A percentile compares a stretch with the other conserved stretches of the same genome.
phyloP scores from a whole-genome alignment of 805 yeast species.

The Barnettozyma botsteinii region DNA sequence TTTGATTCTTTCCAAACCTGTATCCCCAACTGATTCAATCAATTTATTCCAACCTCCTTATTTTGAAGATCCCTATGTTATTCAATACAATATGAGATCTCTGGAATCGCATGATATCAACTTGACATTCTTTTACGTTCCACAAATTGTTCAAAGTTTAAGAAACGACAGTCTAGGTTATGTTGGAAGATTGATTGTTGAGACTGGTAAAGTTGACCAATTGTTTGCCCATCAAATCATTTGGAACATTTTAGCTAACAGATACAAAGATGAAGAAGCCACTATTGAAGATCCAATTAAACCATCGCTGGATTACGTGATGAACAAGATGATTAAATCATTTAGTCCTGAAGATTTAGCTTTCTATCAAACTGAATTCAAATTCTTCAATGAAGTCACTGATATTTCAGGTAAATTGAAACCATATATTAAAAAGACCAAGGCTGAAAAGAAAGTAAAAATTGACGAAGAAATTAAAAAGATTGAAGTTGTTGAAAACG shows the following conservation, averaged over 20 bases:
- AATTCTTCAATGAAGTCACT: slow-evolving; percentile 87
- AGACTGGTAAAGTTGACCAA: slow-evolving; percentile 86
- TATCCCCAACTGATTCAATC: slow-evolving; percentile 80
- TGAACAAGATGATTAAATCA: slow-evolving; percentile 52
- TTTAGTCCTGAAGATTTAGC: slow-evolving; percentile 56
- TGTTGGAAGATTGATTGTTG: slow-evolving; percentile 81
- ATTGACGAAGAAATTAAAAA: slow-evolving; percentile 93
- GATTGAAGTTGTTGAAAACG: slow-evolving; percentile 71
- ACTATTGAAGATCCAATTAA: slow-evolving; percentile 73
- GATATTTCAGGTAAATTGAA: slow-evolving; percentile 90
- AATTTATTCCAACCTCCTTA: slow-evolving; percentile 74
- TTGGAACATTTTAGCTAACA: slow-evolving; percentile 96
- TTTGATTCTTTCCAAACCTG: slow-evolving; percentile 36
- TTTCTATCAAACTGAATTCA: slow-evolving; percentile 79
- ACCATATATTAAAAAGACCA: slow-evolving; percentile 89
- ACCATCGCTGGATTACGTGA: slow-evolving; percentile 74
- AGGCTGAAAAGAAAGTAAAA: slow-evolving; percentile 92
- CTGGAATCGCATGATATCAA: slow-evolving; percentile 83
- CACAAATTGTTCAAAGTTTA: slow-evolving; percentile 92
- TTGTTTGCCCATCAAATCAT: slow-evolving; percentile 95
- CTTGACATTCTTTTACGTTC: slow-evolving; percentile 91
- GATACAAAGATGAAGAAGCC: slow-evolving; percentile 85
- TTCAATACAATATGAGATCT: slow-evolving; percentile 88
- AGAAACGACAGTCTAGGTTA: slow-evolving; percentile 81
- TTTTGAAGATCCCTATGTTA: slow-evolving; percentile 55